Evolutionary conservation across 345 rosid species (phyloP).

Genomic region (Pugionium dolabratum): DNA sequence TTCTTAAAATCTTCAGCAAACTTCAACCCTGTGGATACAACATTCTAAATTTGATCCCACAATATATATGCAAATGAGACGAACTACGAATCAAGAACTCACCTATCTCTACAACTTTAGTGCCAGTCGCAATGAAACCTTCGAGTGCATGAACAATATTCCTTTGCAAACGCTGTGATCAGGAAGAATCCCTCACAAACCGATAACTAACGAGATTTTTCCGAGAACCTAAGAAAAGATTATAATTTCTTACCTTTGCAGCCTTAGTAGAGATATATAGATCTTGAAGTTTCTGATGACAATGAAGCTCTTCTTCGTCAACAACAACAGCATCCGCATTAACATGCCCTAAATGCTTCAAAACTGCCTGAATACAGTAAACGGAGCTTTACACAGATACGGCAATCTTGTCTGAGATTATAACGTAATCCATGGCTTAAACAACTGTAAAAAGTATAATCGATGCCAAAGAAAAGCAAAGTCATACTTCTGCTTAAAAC

Average conservation of each 20-base stretch:
- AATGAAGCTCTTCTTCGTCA: constrained; percentile 75
- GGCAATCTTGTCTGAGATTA: too few species aligned
- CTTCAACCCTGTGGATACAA: constrained; percentile 51
- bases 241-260: constrained; percentile 57
- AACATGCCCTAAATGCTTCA: constrained; percentile 82
- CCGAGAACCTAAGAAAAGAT: too few species aligned
- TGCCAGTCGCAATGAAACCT: constrained; percentile 61
- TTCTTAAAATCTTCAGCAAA: constrained; percentile 82
- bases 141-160: constrained; percentile 78
- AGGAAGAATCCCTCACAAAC: neutral
- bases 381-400: too few species aligned
- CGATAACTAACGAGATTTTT: too few species aligned
- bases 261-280: constrained; percentile 75
- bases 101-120: constrained; percentile 83
- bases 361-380: constrained; percentile 53
- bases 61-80: neutral
- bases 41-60: constrained; percentile 9
- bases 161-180: constrained; percentile 82
- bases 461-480: constrained; percentile 18
- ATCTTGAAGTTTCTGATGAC: constrained; percentile 77
- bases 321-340: constrained; percentile 60
- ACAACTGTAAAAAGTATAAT: neutral
- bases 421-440: neutral
- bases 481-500: constrained; percentile 19
- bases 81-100: constrained; percentile 13